Conservation (phyloP, 2,329 filamentous ascomycete species). For the Coniosporium tulheliwenetii region DNA sequence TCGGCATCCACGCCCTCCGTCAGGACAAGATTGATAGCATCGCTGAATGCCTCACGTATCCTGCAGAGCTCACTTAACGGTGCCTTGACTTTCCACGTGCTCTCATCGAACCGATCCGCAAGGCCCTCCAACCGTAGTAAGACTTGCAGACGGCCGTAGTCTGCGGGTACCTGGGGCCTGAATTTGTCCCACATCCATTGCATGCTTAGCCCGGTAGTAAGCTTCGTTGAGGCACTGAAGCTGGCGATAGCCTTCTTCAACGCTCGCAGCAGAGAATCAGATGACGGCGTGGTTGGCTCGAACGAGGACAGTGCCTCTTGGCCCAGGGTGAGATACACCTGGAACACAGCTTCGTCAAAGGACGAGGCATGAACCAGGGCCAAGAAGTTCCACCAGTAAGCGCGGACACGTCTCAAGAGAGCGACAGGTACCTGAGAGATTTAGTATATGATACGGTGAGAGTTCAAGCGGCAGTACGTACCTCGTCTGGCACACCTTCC, state of each 20-base stretch:
- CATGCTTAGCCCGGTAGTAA: constrained; percentile 67
- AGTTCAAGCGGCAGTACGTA: neutral
- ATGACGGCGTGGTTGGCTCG: no score
- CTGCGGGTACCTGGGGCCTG: constrained; percentile 40
- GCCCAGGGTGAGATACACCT: constrained; percentile 33
- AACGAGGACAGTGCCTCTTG: constrained; percentile 1
- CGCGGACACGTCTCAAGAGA: constrained; percentile 6
- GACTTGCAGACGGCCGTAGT: constrained; percentile 18
- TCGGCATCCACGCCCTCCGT: neutral
- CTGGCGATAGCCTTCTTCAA: constrained; percentile 10
- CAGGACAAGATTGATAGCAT: constrained; percentile 2
- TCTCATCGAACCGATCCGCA: constrained; percentile 28
- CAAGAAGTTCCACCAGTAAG: constrained; percentile 34
- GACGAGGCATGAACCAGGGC: constrained; percentile 21
- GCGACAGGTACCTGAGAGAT: neutral
- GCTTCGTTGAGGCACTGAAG: constrained; percentile 55
- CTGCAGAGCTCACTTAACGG: constrained; percentile 10
- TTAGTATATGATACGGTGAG: neutral
- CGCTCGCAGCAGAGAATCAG: no score
- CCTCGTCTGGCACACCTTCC: constrained; percentile 1
- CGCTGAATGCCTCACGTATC: constrained; percentile 6
- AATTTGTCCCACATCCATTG: constrained; percentile 61
- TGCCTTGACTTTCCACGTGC: constrained; percentile 7
- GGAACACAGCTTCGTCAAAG: constrained; percentile 38
- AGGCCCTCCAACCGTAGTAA: constrained; percentile 27